Evolutionary conservation across 371 early-diverging fungal species (phyloP), one percentile per base, ranked within the genome.

Genomic region (Mucor velutinosus): DNA sequence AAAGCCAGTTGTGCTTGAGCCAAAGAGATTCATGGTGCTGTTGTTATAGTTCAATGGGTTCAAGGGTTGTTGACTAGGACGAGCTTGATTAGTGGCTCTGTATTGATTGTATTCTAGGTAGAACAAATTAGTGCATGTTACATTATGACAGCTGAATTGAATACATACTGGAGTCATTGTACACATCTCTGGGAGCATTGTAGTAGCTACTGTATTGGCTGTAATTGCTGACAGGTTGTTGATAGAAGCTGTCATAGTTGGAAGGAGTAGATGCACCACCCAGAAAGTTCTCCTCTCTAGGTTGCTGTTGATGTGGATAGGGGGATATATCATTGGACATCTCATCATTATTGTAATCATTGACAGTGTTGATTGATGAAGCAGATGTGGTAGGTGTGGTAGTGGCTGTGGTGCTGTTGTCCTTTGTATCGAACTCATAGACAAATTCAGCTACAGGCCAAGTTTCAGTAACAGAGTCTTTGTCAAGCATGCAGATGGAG

Each of bases 381-480:
- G 58, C 19, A 27, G 58, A 32, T 10, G 47, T 27, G 15, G 49
- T 59, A 14, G 41, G 59, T 29, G 65, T 57, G 25, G 41, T 30
- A 25, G 27, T 63, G 0, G 55, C 32, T 15, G 43, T 47, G 30
- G 65, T 19, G 10, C 37, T 35, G n/a, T 25, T 12, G 19, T 62
- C 57, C 19, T 67, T 62, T 1, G 63, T 58, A 14, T 65, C 65
- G n/a, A 56, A 57, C 15, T 64, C 69, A 60, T 77, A 77, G n/a
- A 65, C 23, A 45, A 78, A 78, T 56, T 75, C 65, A 49, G 73
- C 62, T 2, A 78, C 61, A 6, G 71, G 62, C 71, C 70, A 72
- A 11, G 75, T 78, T n/a, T 73, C 71, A 14, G 63, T 63, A 10
- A 75, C 68, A 7, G 64, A 58, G 32, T 72, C 74, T 47, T 63